Evolutionary conservation across 306 rosid species (phyloP).

Genomic region (Leucaena leucocephala): DNA sequence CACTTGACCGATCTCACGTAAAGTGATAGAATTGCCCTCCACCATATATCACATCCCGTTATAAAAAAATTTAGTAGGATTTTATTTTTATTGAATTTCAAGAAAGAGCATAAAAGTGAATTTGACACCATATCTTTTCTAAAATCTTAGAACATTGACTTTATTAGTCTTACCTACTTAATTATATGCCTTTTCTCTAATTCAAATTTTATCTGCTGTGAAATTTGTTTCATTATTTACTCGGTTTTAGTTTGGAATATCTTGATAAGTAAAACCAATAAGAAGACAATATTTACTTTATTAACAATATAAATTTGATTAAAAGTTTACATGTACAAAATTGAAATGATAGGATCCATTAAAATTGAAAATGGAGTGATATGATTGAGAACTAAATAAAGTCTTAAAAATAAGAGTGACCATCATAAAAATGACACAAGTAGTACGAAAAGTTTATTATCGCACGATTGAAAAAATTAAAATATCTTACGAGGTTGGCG

Average conservation of each 20-base stretch:
- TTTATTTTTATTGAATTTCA: no score
- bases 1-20: no score
- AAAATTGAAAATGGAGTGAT: not conserved
- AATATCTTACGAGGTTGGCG: slow-evolving; percentile 18
- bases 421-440: not conserved
- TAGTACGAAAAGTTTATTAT: not conserved
- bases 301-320: no score
- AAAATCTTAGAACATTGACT: not conserved
- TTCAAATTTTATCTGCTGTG: not conserved
- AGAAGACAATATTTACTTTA: no score
- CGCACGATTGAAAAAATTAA: not conserved
- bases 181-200: not conserved
- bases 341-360: not conserved
- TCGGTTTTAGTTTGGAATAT: not conserved
- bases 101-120: no score
- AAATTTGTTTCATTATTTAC: not conserved
- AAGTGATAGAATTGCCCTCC: no score
- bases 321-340: not conserved
- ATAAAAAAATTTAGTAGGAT: no score
- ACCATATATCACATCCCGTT: no score
- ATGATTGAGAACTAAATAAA: not conserved
- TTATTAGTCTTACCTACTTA: not conserved
- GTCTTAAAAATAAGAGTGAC: no score
- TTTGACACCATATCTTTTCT: no score
- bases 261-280: no score